phyloP scores from a whole-genome alignment of 768 basidiomycete species.

The Artomyces pyxidatus region DNA sequence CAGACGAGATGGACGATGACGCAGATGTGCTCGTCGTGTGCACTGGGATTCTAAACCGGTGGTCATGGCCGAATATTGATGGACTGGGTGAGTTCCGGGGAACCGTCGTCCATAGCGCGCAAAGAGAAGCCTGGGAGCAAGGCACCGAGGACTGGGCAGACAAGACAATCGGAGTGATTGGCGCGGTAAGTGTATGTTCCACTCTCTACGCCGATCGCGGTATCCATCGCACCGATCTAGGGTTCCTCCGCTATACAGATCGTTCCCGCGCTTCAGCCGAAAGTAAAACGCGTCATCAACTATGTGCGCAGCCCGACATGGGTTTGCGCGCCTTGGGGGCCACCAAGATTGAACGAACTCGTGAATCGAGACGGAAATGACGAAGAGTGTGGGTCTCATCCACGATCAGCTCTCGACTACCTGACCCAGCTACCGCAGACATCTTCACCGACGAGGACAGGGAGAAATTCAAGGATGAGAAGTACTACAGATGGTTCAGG shows the following conservation, averaged over 20 bases:
- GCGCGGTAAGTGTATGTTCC: conserved; percentile 35
- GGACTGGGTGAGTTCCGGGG: conserved; percentile 52
- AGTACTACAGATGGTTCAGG: conserved; percentile 41
- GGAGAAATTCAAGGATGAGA: conserved; percentile 37
- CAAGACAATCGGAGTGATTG: conserved; percentile 50
- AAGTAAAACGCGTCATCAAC: conserved; percentile 39
- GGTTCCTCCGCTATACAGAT: conserved; percentile 58
- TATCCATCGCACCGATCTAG: conserved; percentile 21
- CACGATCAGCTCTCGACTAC: background rate
- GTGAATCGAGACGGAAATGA: conserved; percentile 26
- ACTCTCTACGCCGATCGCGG: background rate
- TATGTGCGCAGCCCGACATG: conserved; percentile 56
- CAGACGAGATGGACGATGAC: conserved; percentile 36
- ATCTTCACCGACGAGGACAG: conserved; percentile 44
- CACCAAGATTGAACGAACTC: conserved; percentile 31
- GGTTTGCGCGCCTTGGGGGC: conserved; percentile 40
- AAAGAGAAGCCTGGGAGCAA: conserved; percentile 33
- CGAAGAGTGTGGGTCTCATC: conserved; percentile 35
- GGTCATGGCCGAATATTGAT: conserved; percentile 60
- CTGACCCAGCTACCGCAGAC: conserved; percentile 24
- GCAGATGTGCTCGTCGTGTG: conserved; percentile 53
- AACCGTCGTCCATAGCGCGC: conserved; percentile 49
- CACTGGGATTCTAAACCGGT: conserved; percentile 45
- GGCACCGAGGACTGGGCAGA: conserved; percentile 40
- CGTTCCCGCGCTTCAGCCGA: conserved; percentile 47